phyloP scores from a whole-genome alignment of 768 basidiomycete species.

The Amanita pallidorosea region DNA sequence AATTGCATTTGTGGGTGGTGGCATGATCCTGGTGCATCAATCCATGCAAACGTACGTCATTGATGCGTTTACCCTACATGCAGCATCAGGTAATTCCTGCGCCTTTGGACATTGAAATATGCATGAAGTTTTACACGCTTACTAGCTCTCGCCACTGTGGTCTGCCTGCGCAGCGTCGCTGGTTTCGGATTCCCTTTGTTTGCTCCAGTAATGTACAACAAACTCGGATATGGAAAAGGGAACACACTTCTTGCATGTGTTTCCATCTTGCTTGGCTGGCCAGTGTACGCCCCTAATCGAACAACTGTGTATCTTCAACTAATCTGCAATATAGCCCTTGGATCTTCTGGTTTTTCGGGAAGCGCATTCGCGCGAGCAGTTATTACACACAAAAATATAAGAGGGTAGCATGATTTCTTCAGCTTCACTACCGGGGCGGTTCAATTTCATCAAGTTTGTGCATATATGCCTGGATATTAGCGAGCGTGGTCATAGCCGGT shows the following conservation, averaged over 20 bases:
- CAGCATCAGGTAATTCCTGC: slow-evolving; percentile 46
- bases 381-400: slow-evolving; percentile 2
- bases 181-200: slow-evolving; percentile 76
- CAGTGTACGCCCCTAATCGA: slow-evolving; percentile 23
- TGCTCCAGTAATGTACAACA: slow-evolving; percentile 54
- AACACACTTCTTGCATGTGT: slow-evolving; percentile 51
- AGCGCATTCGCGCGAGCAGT: slow-evolving; percentile 4
- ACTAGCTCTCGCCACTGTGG: slow-evolving; percentile 52
- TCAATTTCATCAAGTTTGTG: no score
- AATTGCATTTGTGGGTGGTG: slow-evolving; percentile 43
- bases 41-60: slow-evolving; percentile 59
- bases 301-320: no score
- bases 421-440: no score
- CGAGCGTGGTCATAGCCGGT: no score
- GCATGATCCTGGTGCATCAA: slow-evolving; percentile 50
- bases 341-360: slow-evolving; percentile 7
- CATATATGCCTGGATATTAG: no score
- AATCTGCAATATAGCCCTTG: slow-evolving; percentile 4
- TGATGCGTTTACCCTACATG: slow-evolving; percentile 53
- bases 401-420: no score
- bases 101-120: neutral
- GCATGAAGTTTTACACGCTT: neutral
- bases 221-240: slow-evolving; percentile 61
- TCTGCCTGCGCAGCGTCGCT: slow-evolving; percentile 50
- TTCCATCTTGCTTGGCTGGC: slow-evolving; percentile 41